Percentiles rank a stretch among this genome's conserved stretches.
phyloP scores from a whole-genome alignment of 345 rosid species.

The Brassica nigra region DNA sequence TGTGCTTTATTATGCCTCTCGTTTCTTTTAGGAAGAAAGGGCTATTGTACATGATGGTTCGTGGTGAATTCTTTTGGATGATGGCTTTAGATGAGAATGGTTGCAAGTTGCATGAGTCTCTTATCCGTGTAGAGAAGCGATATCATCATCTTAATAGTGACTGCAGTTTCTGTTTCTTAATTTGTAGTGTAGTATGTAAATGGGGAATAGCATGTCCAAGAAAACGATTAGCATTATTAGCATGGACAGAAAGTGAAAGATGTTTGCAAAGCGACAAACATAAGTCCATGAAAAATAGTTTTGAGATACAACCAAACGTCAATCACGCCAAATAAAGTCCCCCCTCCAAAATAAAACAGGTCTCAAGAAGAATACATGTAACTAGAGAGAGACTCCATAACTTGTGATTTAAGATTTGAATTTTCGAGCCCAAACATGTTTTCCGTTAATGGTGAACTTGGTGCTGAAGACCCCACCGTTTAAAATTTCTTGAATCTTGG shows the following conservation, averaged over 20 bases:
- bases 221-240: background rate
- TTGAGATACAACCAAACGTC: background rate
- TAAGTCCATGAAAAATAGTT: background rate
- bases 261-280: background rate
- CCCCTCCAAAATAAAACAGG: background rate
- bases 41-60: slow-evolving; percentile 35
- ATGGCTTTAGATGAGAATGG: slow-evolving; percentile 24
- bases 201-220: background rate
- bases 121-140: background rate
- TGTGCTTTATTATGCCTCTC: background rate
- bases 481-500: slow-evolving; percentile 39
- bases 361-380: background rate
- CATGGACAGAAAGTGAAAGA: background rate
- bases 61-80: slow-evolving; percentile 22
- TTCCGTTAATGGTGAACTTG: slow-evolving; percentile 69
- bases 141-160: background rate
- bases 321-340: background rate
- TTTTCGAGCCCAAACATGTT: slow-evolving; percentile 72
- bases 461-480: slow-evolving; percentile 39
- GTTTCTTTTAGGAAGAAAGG: slow-evolving; percentile 9
- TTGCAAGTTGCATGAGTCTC: background rate
- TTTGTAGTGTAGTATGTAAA: background rate
- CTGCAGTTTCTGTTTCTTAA: background rate
- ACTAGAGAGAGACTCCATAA: slow-evolving; percentile 17
- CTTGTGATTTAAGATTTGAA: slow-evolving; percentile 42